Conservation (phyloP, 805 yeast genomes). For the Wickerhamiella musiphila region DNA sequence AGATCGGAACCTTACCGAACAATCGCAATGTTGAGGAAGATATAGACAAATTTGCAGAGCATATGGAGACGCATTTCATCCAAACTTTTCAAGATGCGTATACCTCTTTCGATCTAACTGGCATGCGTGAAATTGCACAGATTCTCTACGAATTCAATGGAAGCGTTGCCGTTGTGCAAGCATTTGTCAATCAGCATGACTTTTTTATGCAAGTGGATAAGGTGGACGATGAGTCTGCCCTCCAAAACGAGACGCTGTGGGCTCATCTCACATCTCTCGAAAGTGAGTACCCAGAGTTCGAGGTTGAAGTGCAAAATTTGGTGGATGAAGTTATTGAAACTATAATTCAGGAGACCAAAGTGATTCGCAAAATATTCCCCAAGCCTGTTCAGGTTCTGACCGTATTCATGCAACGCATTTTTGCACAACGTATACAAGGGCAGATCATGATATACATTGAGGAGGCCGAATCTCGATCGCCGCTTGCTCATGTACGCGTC, state of each 20-base stretch:
- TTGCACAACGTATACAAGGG: constrained; percentile 44
- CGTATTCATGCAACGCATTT: constrained; percentile 55
- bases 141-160: constrained; percentile 68
- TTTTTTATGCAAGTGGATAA: constrained; percentile 37
- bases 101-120: constrained; percentile 44
- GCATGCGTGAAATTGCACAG: constrained; percentile 57
- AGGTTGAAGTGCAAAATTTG: constrained; percentile 33
- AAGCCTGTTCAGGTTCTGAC: constrained; percentile 51
- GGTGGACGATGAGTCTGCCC: constrained; percentile 18
- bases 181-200: constrained; percentile 65
- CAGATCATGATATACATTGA: constrained; percentile 36
- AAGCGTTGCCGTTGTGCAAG: constrained; percentile 65
- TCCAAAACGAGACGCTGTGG: constrained; percentile 30
- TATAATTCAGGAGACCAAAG: constrained; percentile 52
- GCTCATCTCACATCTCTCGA: constrained; percentile 41
- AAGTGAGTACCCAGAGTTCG: constrained; percentile 30
- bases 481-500: constrained; percentile 59
- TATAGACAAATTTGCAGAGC: constrained; percentile 57
- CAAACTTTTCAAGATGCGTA: constrained; percentile 61
- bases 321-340: constrained; percentile 41
- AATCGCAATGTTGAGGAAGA: constrained; percentile 20
- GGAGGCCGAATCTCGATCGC: constrained; percentile 43
- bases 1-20: constrained; percentile 26
- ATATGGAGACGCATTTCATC: constrained; percentile 55
- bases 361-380: constrained; percentile 54